Percentiles rank a stretch among this genome's conserved stretches.
phyloP scores from a whole-genome alignment of 371 early-diverging fungal species.

The Nematocida parisii region DNA sequence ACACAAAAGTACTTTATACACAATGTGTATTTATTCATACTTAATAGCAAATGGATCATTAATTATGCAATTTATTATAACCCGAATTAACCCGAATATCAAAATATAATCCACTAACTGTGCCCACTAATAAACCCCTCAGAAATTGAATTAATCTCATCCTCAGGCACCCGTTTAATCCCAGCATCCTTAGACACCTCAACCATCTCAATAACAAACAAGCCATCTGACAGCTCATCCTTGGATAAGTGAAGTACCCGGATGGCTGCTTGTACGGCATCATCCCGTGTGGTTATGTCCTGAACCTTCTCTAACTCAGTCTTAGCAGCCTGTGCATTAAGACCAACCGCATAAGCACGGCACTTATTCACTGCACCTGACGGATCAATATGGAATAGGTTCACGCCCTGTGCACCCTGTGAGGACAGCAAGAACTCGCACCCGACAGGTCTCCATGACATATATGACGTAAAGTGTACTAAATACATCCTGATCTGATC shows the following conservation, averaged over 20 bases:
- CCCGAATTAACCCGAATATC: neutral
- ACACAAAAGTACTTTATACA: too few species aligned
- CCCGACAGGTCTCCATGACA: constrained; percentile 64
- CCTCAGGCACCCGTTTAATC: constrained; percentile 34
- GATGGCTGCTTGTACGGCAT: constrained; percentile 64
- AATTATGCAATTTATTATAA: neutral
- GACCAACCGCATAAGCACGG: constrained; percentile 65
- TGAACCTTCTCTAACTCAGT: constrained; percentile 70
- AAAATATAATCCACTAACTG: neutral
- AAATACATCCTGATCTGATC: constrained; percentile 48
- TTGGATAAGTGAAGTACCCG: constrained; percentile 64
- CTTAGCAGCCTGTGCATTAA: constrained; percentile 65
- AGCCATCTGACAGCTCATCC: constrained; percentile 67
- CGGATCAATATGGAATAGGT: constrained; percentile 60
- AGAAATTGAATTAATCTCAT: constrained; percentile 45
- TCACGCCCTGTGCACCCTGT: constrained; percentile 40
- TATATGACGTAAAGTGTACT: constrained; percentile 59
- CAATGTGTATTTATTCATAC: too few species aligned
- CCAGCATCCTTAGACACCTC: constrained; percentile 41
- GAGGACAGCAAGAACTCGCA: constrained; percentile 64
- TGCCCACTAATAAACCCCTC: constrained; percentile 54
- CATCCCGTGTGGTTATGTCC: constrained; percentile 53
- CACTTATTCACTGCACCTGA: constrained; percentile 59
- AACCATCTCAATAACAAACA: constrained; percentile 68
- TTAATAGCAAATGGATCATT: too few species aligned